Percentiles rank a stretch among this genome's conserved stretches.
Evolutionary conservation across 2,329 filamentous ascomycete species (phyloP).

Genomic region (Sporothrix pseudoabietina): DNA sequence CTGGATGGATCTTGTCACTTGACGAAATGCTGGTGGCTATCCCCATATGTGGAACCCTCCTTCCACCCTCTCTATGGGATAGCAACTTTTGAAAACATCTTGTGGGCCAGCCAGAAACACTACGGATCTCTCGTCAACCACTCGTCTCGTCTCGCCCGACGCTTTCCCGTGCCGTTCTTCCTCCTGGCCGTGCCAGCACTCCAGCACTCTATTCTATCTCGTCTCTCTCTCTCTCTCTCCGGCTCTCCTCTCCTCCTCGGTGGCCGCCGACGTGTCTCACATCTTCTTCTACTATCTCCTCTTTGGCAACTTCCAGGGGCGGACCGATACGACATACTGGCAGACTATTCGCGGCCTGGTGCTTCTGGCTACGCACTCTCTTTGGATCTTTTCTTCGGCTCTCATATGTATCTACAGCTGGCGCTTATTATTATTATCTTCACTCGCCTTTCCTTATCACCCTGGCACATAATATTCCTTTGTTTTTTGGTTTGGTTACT

Average conservation of each 20-base stretch:
- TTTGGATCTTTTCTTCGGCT: conserved; percentile 15
- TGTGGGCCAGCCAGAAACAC: conserved; percentile 30
- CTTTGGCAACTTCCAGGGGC: conserved; percentile 18
- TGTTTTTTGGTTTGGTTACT: conserved; percentile 22
- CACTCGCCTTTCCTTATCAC: background rate
- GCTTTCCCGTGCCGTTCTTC: conserved; percentile 24
- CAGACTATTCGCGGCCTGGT: background rate
- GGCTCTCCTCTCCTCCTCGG: background rate
- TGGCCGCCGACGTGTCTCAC: background rate
- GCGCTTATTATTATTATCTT: background rate
- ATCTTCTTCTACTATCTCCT: background rate
- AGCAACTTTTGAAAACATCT: conserved; percentile 27
- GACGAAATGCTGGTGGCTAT: background rate
- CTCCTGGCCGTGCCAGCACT: conserved; percentile 14
- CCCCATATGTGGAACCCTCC: background rate
- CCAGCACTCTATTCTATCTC: background rate
- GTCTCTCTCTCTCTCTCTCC: background rate
- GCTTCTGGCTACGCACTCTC: conserved; percentile 26
- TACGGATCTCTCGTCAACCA: background rate
- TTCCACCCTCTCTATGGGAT: background rate
- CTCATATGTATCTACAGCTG: background rate
- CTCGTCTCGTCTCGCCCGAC: background rate
- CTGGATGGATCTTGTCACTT: conserved; percentile 5
- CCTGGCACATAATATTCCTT: too few relatives aligned
- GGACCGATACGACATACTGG: conserved; percentile 12